Evolutionary conservation across 164 flowering plant species (phyloP).

Genomic region (Magnolia sinica): DNA sequence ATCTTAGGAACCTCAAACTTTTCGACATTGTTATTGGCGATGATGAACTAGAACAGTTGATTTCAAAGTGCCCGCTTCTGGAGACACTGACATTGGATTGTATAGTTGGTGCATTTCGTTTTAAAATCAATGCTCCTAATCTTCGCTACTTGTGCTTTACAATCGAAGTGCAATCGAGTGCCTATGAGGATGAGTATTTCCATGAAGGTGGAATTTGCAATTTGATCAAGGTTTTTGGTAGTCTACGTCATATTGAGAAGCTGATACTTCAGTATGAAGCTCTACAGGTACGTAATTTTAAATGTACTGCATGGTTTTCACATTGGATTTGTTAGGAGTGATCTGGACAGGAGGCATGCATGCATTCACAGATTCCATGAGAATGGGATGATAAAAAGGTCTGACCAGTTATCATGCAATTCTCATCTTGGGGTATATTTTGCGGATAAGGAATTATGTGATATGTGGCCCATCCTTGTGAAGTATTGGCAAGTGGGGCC

Average conservation of each 20-base stretch:
- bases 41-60: background rate
- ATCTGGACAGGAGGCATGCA: too few species aligned
- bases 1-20: background rate
- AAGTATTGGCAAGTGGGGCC: too few species aligned
- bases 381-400: too few species aligned
- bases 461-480: too few species aligned
- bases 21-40: background rate
- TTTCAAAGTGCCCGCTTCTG: constrained; percentile 17
- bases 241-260: constrained; percentile 42
- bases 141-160: constrained; percentile 46
- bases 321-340: too few species aligned
- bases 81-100: constrained; percentile 51
- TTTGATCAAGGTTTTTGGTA: constrained; percentile 40
- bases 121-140: constrained; percentile 46
- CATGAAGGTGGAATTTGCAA: constrained; percentile 24
- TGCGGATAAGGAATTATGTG: too few species aligned
- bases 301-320: background rate
- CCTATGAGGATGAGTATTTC: constrained; percentile 17
- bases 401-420: too few species aligned
- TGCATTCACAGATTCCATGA: too few species aligned
- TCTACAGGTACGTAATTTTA: constrained; percentile 34
- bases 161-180: constrained; percentile 23
- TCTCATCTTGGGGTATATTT: too few species aligned
- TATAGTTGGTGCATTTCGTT: constrained; percentile 34
- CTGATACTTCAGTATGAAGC: constrained; percentile 48